A percentile compares a stretch with the other conserved stretches of the same genome.
Conservation (phyloP, 116 monocot genomes). For the Iris pallida region DNA sequence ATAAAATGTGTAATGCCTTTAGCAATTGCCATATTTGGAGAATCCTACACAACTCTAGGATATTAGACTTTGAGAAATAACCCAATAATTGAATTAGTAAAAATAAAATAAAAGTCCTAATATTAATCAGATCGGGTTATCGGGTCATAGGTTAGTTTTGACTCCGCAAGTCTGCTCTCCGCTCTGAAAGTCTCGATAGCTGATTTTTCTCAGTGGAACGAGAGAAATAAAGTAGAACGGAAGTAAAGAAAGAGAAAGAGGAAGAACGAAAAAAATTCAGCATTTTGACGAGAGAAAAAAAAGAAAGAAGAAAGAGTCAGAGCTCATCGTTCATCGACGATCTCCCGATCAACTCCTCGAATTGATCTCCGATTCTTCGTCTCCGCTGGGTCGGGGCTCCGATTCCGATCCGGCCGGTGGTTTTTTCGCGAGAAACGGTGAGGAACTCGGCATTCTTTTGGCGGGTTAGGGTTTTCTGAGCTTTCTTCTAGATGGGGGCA, state of each 20-base stretch:
- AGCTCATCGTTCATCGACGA: not conserved
- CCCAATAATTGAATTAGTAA: too few relatives aligned
- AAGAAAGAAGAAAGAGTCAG: not conserved
- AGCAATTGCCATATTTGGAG: too few relatives aligned
- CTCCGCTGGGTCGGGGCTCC: not conserved
- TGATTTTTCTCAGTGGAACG: constrained; percentile 8
- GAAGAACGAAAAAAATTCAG: not conserved
- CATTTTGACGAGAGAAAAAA: not conserved
- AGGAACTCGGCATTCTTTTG: constrained; percentile 6
- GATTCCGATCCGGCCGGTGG: constrained; percentile 9
- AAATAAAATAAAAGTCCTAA: too few relatives aligned
- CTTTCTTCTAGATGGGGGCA: not conserved
- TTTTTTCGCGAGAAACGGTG: constrained; percentile 6
- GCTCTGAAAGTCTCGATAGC: too few relatives aligned
- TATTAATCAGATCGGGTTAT: too few relatives aligned
- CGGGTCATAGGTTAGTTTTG: too few relatives aligned
- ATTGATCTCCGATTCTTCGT: not conserved
- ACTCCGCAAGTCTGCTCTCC: too few relatives aligned
- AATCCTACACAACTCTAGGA: too few relatives aligned
- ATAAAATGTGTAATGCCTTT: too few relatives aligned
- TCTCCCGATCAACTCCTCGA: constrained; percentile 1
- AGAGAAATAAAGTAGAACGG: too few relatives aligned
- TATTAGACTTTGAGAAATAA: too few relatives aligned
- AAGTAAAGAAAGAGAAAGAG: not conserved
- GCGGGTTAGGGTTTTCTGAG: not conserved